Evolutionary conservation across 2,329 filamentous ascomycete species (phyloP).

Genomic region (Hymenoscyphus occultus): DNA sequence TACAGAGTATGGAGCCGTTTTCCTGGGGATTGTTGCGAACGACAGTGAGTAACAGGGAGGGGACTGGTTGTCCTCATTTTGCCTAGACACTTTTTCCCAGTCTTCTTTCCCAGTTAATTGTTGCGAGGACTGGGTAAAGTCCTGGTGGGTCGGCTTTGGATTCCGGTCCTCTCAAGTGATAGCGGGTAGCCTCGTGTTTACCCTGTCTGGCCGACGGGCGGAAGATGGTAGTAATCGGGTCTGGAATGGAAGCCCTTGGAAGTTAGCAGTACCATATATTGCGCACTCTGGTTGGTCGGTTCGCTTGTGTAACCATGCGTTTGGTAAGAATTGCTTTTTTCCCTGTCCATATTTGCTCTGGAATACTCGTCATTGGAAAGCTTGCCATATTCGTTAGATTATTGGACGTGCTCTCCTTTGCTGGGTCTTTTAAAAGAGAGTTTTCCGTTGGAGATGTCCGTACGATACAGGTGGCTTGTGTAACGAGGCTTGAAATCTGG

Average conservation of each 20-base stretch:
- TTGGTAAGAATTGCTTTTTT: background rate
- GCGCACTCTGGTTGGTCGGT: background rate
- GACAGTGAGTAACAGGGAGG: background rate
- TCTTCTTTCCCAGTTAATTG: background rate
- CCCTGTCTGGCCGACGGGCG: background rate
- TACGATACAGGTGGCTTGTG: background rate
- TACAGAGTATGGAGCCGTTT: background rate
- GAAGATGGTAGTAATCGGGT: background rate
- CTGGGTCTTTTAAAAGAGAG: background rate
- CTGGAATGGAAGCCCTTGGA: background rate
- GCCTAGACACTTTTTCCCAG: background rate
- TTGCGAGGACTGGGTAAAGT: background rate
- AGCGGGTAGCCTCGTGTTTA: background rate
- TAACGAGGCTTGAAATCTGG: background rate
- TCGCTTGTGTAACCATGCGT: background rate
- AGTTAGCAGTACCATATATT: background rate
- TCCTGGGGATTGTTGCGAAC: background rate
- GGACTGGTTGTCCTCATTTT: background rate
- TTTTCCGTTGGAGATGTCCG: background rate
- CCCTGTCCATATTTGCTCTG: background rate
- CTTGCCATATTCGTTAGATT: background rate
- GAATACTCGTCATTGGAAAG: background rate
- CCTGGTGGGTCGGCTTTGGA: background rate
- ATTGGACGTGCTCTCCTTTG: background rate
- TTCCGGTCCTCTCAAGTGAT: background rate